These are phyloP conservation scores for Striga hermonthica DNA, from an alignment of 305 asterid genomes.

Conservation along the genomic window DNA sequence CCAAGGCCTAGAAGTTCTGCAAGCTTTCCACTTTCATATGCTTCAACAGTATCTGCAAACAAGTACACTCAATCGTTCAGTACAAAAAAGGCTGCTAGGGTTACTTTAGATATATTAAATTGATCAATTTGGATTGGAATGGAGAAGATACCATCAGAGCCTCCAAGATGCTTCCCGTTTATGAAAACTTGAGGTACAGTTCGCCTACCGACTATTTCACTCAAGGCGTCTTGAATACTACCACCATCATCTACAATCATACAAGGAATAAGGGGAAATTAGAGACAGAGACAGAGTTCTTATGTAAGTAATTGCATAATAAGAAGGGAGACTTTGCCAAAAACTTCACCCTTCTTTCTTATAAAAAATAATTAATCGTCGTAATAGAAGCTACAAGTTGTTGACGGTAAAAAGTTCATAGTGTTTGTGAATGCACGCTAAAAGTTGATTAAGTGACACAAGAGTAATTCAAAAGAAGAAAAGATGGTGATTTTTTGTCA, in stretches of 20 bases:
- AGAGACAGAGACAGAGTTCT: background rate
- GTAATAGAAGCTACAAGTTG: too few relatives aligned
- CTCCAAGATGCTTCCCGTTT: constrained; percentile 82
- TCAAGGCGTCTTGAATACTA: constrained; percentile 68
- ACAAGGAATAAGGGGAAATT: background rate
- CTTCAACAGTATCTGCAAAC: constrained; percentile 61
- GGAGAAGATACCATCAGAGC: constrained; percentile 75
- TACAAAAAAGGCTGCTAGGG: constrained; percentile 17
- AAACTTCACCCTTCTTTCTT: too few relatives aligned
- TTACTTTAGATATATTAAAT: constrained; percentile 46
- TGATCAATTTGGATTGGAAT: background rate
- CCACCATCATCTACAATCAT: constrained; percentile 47
- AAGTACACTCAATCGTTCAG: constrained; percentile 17
- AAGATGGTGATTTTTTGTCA: background rate
- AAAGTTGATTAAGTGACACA: too few relatives aligned
- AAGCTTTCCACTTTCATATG: constrained; percentile 61
- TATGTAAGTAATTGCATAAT: background rate
- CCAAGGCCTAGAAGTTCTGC: constrained; percentile 53
- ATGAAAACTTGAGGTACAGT: constrained; percentile 93
- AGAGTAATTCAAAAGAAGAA: too few relatives aligned
- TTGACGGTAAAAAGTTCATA: too few relatives aligned
- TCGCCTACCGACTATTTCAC: constrained; percentile 64
- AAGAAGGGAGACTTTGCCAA: background rate
- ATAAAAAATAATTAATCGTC: too few relatives aligned
- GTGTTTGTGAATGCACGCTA: too few relatives aligned